Evolutionary conservation across 2,329 filamentous ascomycete genomes (phyloP).

Genomic region (Fonsecaea nubica): DNA sequence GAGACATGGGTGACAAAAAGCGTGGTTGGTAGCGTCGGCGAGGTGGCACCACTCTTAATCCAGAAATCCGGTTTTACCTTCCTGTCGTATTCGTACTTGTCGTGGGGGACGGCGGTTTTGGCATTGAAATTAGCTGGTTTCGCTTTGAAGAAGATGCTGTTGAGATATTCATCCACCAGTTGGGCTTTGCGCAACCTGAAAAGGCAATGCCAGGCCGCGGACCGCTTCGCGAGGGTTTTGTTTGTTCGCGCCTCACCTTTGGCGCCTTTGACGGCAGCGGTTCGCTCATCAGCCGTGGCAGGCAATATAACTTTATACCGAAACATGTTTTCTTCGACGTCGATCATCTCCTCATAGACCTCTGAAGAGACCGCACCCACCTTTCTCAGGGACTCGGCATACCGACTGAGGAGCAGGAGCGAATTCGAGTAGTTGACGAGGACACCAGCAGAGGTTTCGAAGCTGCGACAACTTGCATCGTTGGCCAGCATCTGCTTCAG

Average conservation of each 20-base stretch:
- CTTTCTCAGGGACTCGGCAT: slow-evolving; percentile 45
- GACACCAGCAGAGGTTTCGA: slow-evolving; percentile 33
- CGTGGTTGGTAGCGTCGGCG: slow-evolving; percentile 10
- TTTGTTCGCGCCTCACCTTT: slow-evolving; percentile 68
- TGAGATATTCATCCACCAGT: slow-evolving; percentile 74
- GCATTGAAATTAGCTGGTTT: slow-evolving; percentile 88
- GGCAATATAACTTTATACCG: slow-evolving; percentile 82
- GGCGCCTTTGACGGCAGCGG: slow-evolving; percentile 71
- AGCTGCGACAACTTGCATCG: slow-evolving; percentile 45
- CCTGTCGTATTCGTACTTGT: slow-evolving; percentile 76
- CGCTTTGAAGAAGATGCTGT: slow-evolving; percentile 73
- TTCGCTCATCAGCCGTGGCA: slow-evolving; percentile 49
- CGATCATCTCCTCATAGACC: slow-evolving; percentile 51
- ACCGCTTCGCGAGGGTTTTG: slow-evolving; percentile 82
- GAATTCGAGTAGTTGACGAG: slow-evolving; percentile 37
- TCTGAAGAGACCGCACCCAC: slow-evolving; percentile 57
- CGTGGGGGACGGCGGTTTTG: slow-evolving; percentile 77
- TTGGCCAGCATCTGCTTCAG: slow-evolving; percentile 63
- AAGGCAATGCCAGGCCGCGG: slow-evolving; percentile 86
- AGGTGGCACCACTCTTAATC: slow-evolving; percentile 47
- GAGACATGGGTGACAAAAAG: slow-evolving; percentile 30
- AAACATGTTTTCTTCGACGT: slow-evolving; percentile 58
- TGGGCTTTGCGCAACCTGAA: slow-evolving; percentile 69
- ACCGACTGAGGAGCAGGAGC: slow-evolving; percentile 35
- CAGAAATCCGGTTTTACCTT: slow-evolving; percentile 78